Evolutionary conservation across 768 basidiomycete genomes (phyloP), one percentile per base, ranked within the genome.

Genomic region (Tubosaeta sp.): DNA sequence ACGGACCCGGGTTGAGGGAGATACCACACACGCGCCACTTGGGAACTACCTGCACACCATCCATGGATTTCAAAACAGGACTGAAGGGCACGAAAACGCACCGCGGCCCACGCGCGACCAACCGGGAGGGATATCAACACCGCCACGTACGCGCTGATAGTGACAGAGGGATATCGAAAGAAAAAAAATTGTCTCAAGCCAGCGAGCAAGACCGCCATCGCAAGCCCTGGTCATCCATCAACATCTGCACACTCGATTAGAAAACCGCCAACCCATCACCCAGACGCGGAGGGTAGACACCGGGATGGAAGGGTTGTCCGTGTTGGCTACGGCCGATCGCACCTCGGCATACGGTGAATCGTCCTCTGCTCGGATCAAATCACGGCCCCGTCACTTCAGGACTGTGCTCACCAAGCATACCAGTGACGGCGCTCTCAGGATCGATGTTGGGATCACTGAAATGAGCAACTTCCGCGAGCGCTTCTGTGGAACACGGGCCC

Each of bases 151-250:
- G 62, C 58, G 40, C 61, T 68, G 50, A 77, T 48, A 11, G 19
- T 19, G 40, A 72, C 67, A 14, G 73, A 67, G 4, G 86, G 86
- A 60, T 80, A 87, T 24, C 86, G 79, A 57, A 87, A 80, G 65
- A 77, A 84, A 67, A 88, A 87, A 69, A 87, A 88, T 59, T 87
- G 86, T 66, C 88, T 89, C 73, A 88, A 73, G 38, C 86, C 84
- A 0, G 87, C 76, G 18, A 89, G 73, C 44, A 90, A 19, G 55
- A 84, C 68, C 0, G 83, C 73, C 76, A 79, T 83, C 0, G 65
- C 21, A 2, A 82, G 53, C 2, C 66, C 68, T 68, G 1, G n/a
- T 2, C 14, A 9, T n/a, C 19, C 1, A 21, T 63, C 3, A 57
- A 41, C 16, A 11, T 30, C 6, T 0, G 22, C 1, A 22, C 4